Percentiles rank a stretch among this genome's conserved stretches.
Evolutionary conservation across 495 filamentous ascomycete genomes (phyloP).

Genomic region (Xylaria sp.): DNA sequence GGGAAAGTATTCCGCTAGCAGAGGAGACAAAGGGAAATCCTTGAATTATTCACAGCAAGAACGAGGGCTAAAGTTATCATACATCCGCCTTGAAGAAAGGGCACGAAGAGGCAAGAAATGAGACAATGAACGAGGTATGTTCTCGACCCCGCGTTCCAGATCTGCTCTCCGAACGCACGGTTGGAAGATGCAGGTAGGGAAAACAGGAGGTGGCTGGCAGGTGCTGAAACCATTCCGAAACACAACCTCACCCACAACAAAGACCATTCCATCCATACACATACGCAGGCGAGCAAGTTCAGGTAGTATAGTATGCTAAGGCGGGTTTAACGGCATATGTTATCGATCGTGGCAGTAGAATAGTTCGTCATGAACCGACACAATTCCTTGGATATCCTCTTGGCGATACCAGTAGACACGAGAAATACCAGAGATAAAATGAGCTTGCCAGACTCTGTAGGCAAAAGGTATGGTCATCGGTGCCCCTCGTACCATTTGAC

Average conservation of each 20-base stretch:
- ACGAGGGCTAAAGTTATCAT: not conserved
- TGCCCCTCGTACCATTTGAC: not conserved
- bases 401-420: not conserved
- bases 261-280: not conserved
- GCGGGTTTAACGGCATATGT: not conserved
- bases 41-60: not conserved
- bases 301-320: not conserved
- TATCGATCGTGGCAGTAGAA: not conserved
- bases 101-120: not conserved
- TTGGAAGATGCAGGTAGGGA: not conserved
- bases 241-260: conserved; percentile 28
- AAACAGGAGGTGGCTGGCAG: conserved; percentile 1
- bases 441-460: not conserved
- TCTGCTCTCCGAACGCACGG: not conserved
- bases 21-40: not conserved
- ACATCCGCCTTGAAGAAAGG: not conserved
- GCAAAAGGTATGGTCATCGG: not conserved
- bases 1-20: not conserved
- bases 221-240: conserved; percentile 44
- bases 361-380: not conserved
- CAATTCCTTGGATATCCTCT: not conserved
- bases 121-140: conserved; percentile 25
- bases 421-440: not conserved
- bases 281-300: not conserved
- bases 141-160: conserved; percentile 30